Base-by-base conservation (phyloP, 176 grass and related monocot species). In the Eragrostis nindensis region DNA sequence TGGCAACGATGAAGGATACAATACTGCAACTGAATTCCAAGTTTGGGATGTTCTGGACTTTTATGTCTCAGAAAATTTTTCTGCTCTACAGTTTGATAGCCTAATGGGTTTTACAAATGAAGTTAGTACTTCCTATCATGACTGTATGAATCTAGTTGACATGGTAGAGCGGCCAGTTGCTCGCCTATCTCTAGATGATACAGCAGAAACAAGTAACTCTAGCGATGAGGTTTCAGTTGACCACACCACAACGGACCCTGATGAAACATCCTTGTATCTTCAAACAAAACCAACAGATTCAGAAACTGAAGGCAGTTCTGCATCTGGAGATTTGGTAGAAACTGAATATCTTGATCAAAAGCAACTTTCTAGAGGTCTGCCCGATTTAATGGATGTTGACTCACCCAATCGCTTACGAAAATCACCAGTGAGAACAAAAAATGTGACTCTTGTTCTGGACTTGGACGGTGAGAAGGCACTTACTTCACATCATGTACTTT, bases 391-490 rank as follows among this genome's bases (percentile, higher is more conserved):
- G 84, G 88, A 92, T 66, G 80, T 93, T 25, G 81, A 94, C 62
- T 86, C 82, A n/a, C 82, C 82, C 17, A 79, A n/a, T 69, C 73
- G 18, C 72, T 42, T 76, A 39, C 27, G 18, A 21, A 91, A 85
- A 68, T 84, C 82, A 74, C 62, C 74, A 77, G 64, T 52, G 54
- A 75, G 83, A 86, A 84, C 25, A 76, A 95, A 91, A 62, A 64
- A 77, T 75, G 68, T 88, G 77, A 99, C 97, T 68, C 97, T 99
- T 93, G 97, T 99, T 25, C 97, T 99, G 45, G 97, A 99, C 95
- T 92, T 99, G 70, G 97, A 99, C 61, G 97, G 97, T 99, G 85
- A 93, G 92, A 46, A 82, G 19, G 70, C 71, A 66, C 21, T 73
- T 38, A 72, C 13, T 44, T 71, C 9, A 61, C 70, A 63, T 78